Evolutionary conservation across 768 basidiomycete genomes (phyloP), one percentile per base, ranked within the genome.

Genomic region (Brasilioporus rufonigricans): DNA sequence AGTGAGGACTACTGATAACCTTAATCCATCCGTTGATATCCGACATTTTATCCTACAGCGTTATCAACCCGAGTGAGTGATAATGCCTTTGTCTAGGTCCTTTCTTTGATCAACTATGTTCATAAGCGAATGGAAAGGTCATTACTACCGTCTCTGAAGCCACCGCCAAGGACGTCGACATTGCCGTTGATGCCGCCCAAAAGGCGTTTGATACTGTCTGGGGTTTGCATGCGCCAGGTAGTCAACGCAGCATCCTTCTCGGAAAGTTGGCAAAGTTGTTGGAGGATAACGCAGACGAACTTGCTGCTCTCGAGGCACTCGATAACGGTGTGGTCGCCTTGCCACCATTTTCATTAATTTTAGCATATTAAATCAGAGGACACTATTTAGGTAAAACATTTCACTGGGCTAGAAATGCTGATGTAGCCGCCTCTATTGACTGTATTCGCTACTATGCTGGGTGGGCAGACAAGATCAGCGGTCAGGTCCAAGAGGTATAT

Each of bases 391-490:
- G 85, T 41, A 86, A 87, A 71, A 77, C 80, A 2, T 85, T 76
- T 64, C 32, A 49, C 11, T 75, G 71, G 67, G 76, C 84, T 13
- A 80, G 74, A 54, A 69, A 63, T 18, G 69, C 62, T 0, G 89
- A 90, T 59, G 66, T 89, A 2, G 61, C 64, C 0, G 70, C 3
- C 8, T 33, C 63, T 6, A 55, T 66, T n/a, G 54, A 62, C 5
- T 50, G 75, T 29, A 69, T 93, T 60, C 77, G 82, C 32, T 96
- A 95, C 74, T 98, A 88, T 63, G 90, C 85, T 39, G 94, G 93
- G 18, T 91, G 90, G 85, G 90, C 92, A 21, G 93, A 94, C 75
- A 96, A 95, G 74, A 72, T 88, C 50, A 75, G 79, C 5, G 91
- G 89, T 6, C 81, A 90, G 68, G 84, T 83, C 9, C 84, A 92